Percentiles rank a stretch among this genome's conserved stretches.
Evolutionary conservation across 2,329 filamentous ascomycete genomes (phyloP).

Genomic region (Neofusicoccum sp.): DNA sequence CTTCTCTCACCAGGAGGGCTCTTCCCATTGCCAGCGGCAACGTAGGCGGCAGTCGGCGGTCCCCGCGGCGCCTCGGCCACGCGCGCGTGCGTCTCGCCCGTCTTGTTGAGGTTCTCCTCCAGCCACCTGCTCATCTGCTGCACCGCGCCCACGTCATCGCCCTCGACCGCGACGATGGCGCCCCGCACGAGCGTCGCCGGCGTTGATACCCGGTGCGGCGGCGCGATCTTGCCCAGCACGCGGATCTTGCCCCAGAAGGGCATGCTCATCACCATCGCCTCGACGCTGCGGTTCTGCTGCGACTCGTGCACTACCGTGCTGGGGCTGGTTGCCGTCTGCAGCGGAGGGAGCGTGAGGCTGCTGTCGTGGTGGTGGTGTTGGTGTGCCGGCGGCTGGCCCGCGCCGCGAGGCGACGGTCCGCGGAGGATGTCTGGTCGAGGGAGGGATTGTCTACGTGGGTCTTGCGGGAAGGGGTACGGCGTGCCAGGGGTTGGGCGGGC

Average conservation of each 20-base stretch:
- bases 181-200: constrained; percentile 60
- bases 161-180: constrained; percentile 81
- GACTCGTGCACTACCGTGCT: background rate
- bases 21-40: constrained; percentile 11
- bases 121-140: constrained; percentile 68
- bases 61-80: constrained; percentile 53
- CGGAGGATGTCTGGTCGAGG: constrained; percentile 32
- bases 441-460: constrained; percentile 36
- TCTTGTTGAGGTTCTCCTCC: constrained; percentile 54
- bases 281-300: constrained; percentile 50
- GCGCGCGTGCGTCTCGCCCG: constrained; percentile 54
- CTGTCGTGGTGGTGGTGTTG: constrained; percentile 38
- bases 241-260: constrained; percentile 75
- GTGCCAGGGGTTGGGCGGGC: constrained; percentile 62
- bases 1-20: background rate
- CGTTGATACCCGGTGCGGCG: constrained; percentile 48
- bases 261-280: constrained; percentile 75
- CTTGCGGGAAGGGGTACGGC: constrained; percentile 36
- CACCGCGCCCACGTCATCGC: constrained; percentile 66
- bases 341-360: constrained; percentile 56
- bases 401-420: constrained; percentile 43
- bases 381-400: constrained; percentile 47
- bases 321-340: constrained; percentile 45
- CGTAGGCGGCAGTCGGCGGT: constrained; percentile 34
- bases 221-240: constrained; percentile 74